Conservation (phyloP, 2,329 filamentous ascomycete species). For the Pezicula rhizophila region DNA sequence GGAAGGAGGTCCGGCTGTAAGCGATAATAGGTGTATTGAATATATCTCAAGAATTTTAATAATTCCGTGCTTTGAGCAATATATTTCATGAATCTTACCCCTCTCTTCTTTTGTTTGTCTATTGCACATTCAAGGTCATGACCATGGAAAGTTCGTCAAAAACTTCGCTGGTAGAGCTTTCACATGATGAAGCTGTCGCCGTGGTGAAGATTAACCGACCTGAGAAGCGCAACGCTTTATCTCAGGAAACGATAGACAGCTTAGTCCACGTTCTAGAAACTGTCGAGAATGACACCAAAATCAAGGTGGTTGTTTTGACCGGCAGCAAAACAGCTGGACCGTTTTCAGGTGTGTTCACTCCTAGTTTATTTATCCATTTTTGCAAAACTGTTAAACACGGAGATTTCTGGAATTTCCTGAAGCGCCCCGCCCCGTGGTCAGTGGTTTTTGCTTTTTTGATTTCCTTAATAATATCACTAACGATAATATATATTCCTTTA, state of each 20-base stretch:
- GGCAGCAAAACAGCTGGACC: conserved; percentile 23
- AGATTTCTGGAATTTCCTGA: no score
- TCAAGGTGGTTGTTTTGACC: conserved; percentile 48
- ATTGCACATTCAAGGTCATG: background rate
- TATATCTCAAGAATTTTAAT: no score
- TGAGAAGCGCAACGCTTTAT: conserved; percentile 53
- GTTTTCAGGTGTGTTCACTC: conserved; percentile 12
- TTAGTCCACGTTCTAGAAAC: conserved; percentile 20
- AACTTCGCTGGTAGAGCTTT: conserved; percentile 20
- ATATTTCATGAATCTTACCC: no score
- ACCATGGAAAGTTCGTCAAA: conserved; percentile 10
- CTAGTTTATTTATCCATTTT: no score
- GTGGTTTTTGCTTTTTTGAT: conserved; percentile 10
- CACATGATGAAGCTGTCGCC: conserved; percentile 32
- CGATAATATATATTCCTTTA: conserved; percentile 11
- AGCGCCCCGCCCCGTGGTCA: no score
- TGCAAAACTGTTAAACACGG: no score
- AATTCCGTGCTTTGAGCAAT: no score
- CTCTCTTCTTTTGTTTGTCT: no score
- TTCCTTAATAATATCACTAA: conserved; percentile 17
- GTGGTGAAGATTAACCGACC: conserved; percentile 48
- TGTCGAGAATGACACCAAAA: conserved; percentile 45
- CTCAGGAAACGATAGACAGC: conserved; percentile 24
- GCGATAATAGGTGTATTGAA: no score
- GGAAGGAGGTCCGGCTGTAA: no score